Conservation (phyloP, 2,329 filamentous ascomycete species). For the Cadophora luteo-olivacea region DNA sequence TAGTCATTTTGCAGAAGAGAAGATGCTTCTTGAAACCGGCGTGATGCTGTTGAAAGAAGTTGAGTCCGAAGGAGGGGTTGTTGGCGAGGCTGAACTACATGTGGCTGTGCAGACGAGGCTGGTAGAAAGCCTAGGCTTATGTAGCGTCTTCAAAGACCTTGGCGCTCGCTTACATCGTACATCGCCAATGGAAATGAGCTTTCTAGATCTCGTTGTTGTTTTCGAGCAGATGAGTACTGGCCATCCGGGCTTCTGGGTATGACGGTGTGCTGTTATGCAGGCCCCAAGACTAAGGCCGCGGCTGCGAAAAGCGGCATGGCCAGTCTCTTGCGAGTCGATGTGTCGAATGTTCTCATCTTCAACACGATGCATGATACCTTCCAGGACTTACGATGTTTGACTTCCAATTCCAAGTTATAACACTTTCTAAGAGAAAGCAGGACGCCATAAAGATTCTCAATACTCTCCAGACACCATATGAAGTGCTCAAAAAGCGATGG, state of each 20-base stretch:
- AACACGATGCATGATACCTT: slow-evolving; percentile 15
- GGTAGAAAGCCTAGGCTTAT: neutral
- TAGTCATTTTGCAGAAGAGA: slow-evolving; percentile 42
- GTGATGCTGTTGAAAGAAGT: neutral
- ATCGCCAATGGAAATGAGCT: neutral
- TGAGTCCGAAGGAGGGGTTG: slow-evolving; percentile 3
- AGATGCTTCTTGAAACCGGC: neutral
- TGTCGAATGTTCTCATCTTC: neutral
- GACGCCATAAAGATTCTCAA: slow-evolving; percentile 88
- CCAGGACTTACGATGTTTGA: slow-evolving; percentile 34
- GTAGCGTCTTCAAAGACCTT: neutral
- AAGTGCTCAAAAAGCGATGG: slow-evolving; percentile 77
- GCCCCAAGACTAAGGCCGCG: neutral
- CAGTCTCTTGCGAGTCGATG: neutral
- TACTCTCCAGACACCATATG: slow-evolving; percentile 87
- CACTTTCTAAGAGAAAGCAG: slow-evolving; percentile 51
- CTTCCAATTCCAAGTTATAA: neutral
- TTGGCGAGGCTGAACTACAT: slow-evolving; percentile 4
- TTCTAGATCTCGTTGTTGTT: neutral
- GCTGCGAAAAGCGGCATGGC: neutral
- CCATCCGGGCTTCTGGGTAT: neutral
- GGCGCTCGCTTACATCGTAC: neutral
- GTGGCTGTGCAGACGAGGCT: slow-evolving; percentile 17
- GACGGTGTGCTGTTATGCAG: neutral
- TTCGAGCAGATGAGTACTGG: neutral